Base-by-base conservation (phyloP, 305 asterid species). In the Solanum hybrid region DNA sequence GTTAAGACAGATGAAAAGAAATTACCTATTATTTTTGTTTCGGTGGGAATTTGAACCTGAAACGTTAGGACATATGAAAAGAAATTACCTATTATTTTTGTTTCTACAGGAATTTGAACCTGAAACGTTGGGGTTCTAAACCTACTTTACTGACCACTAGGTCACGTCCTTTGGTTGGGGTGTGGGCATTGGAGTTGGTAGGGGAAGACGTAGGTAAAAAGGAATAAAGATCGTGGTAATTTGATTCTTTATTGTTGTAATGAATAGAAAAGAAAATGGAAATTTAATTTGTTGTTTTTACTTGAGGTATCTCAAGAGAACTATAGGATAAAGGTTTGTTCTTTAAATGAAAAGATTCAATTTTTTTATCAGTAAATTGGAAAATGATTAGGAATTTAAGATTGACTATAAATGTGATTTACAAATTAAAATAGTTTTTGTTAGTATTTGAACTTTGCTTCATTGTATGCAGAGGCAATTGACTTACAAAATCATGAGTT, bases 401-500 rank as follows among this genome's bases (percentile, higher is more conserved):
- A 77, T 34, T 9, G 83, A 34, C 7, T 77, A 1, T 33, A 34
- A 22, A 35, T 20, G 82, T 35, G 29, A 78, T 78, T 35, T 78
- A 78, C 29, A 12, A 34, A 78, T 78, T 35, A 78, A 34, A 4
- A 78, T n/a, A 78, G 29, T 35, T 35, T 77, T 22, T 78, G 33
- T 79, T 79, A 79, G 57, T n/a, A 11, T 36, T 36, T 79, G 40
- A 79, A 79, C 20, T 79, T 11, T 51, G 40, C 33, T 46, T 84
- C 18, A 28, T 10, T 51, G 6, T 18, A 84, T 84, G 87, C 87
- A 84, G 87, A 28, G 40, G 69, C 20, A 84, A 51, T 51, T 46
- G 74, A 46, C 22, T 46, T 29, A 51, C 89, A 73, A 39, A 51
- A 26, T 88, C 28, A 95, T 95, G 97, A 94, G 94, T 88, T 89